Conservation (phyloP, 192 early-diverging fungal genomes). For the Linnemannia zychae region DNA sequence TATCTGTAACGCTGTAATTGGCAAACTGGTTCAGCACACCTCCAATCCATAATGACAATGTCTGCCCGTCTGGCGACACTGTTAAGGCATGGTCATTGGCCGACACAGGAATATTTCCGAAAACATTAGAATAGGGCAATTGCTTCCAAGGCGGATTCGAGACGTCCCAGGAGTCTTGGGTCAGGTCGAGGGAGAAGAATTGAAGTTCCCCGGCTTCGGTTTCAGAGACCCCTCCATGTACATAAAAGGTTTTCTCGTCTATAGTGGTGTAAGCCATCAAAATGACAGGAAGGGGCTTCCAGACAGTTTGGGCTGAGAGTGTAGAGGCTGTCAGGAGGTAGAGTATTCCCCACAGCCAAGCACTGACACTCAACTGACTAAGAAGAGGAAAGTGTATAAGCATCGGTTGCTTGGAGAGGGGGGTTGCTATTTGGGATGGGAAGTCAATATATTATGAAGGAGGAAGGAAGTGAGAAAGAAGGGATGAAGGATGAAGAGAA, state of each 20-base stretch:
- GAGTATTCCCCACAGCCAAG: not conserved
- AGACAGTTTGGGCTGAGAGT: not conserved
- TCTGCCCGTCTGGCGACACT: not conserved
- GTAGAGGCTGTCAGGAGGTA: not conserved
- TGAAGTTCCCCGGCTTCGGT: not conserved
- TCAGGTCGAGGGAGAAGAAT: conserved; percentile 1
- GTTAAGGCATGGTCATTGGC: not conserved
- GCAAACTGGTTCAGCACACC: not conserved
- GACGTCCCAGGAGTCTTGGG: not conserved
- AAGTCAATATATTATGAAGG: not conserved
- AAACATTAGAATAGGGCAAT: no score
- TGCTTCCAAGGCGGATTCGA: not conserved
- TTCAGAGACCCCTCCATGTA: not conserved
- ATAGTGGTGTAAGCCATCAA: not conserved
- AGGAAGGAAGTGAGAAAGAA: not conserved
- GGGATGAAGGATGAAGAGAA: not conserved
- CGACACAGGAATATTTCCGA: not conserved
- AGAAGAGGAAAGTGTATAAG: not conserved
- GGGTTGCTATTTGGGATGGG: not conserved
- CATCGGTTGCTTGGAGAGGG: not conserved
- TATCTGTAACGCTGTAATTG: no score
- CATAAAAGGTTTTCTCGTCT: not conserved
- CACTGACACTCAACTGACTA: not conserved
- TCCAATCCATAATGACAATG: not conserved
- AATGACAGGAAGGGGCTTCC: not conserved